Percentiles rank a stretch among this genome's conserved stretches.
phyloP scores from a whole-genome alignment of 148 eudicot species.

The Amaranthus cruentus region DNA sequence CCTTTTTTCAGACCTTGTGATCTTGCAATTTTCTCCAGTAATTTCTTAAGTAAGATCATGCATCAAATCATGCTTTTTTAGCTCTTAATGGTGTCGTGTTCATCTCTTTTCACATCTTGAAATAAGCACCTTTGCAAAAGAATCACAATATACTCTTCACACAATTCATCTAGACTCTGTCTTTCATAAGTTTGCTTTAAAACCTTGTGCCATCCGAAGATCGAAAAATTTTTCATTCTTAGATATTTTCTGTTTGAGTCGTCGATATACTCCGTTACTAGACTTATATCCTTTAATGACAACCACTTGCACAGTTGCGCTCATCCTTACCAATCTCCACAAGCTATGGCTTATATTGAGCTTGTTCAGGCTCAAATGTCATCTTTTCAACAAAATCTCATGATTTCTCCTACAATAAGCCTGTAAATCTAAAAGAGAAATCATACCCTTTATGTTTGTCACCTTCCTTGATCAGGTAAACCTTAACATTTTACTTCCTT shows the following conservation, averaged over 20 bases:
- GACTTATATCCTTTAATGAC: neutral
- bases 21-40: neutral
- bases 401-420: constrained; percentile 13
- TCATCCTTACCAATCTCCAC: constrained; percentile 13
- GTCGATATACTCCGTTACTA: neutral
- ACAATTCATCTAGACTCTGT: neutral
- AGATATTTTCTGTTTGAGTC: constrained; percentile 1
- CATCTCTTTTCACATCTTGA: constrained; percentile 1
- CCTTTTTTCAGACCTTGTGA: neutral
- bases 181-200: neutral
- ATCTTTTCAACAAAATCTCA: constrained; percentile 15
- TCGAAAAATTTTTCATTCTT: constrained; percentile 5
- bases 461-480: too few species aligned
- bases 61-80: constrained; percentile 23
- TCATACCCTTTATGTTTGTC: neutral
- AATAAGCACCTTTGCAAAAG: constrained; percentile 22
- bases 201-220: constrained; percentile 31
- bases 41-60: constrained; percentile 23
- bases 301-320: constrained; percentile 15
- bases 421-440: neutral
- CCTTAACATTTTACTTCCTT: too few species aligned
- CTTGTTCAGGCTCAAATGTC: constrained; percentile 17
- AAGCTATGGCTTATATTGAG: neutral
- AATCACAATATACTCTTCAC: constrained; percentile 3
- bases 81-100: constrained; percentile 2